A percentile compares a stretch with the other conserved stretches of the same genome.
phyloP scores from a whole-genome alignment of 2,329 filamentous ascomycete species.

The Paecilomyces dactylethromorphus region DNA sequence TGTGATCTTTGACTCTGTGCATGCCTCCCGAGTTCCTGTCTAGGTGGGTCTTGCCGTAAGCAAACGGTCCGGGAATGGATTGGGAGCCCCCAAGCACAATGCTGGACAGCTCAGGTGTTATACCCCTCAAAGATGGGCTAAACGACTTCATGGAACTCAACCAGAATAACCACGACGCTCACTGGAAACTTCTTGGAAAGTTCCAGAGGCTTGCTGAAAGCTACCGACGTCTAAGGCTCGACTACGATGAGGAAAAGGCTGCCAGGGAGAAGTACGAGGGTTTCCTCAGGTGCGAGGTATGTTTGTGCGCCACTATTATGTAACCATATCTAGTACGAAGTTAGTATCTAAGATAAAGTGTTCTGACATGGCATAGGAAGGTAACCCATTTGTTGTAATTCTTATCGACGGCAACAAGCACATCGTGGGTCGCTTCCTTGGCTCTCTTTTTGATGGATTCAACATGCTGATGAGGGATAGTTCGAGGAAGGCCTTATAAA shows the following conservation, averaged over 20 bases:
- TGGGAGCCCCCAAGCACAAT: background rate
- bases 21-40: no score
- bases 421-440: constrained; percentile 15
- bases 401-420: constrained; percentile 59
- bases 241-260: constrained; percentile 52
- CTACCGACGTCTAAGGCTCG: constrained; percentile 50
- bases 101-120: background rate
- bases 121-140: background rate
- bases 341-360: constrained; percentile 4
- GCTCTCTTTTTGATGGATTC: background rate
- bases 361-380: constrained; percentile 26
- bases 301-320: background rate
- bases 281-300: constrained; percentile 39
- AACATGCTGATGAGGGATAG: constrained; percentile 63
- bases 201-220: constrained; percentile 45
- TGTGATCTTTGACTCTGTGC: no score
- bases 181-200: constrained; percentile 13
- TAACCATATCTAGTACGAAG: background rate
- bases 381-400: constrained; percentile 55
- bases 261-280: constrained; percentile 51
- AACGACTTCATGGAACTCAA: background rate
- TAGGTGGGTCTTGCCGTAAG: no score
- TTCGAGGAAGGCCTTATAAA: constrained; percentile 47
- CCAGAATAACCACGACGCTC: background rate
- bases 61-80: no score